phyloP scores from a whole-genome alignment of 345 rosid genomes.

The Atalantia buxifolia region DNA sequence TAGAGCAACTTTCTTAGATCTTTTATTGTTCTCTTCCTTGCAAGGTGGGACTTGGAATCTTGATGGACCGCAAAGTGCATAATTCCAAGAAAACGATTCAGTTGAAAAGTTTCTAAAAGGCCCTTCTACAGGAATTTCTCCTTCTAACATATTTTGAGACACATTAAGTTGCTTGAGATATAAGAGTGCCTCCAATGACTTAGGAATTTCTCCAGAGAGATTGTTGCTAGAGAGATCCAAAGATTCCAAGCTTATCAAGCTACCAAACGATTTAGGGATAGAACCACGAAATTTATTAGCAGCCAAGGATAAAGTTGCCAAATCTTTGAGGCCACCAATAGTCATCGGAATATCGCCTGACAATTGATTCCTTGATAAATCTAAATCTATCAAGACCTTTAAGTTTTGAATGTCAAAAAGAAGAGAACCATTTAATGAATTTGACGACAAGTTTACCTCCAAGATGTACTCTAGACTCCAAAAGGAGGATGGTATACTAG shows the following conservation, averaged over 20 bases:
- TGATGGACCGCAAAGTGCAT: neutral
- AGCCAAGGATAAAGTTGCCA: too few species aligned
- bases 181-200: neutral
- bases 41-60: neutral
- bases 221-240: neutral
- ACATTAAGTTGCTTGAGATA: neutral
- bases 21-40: neutral
- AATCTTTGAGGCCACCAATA: too few species aligned
- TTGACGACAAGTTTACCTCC: neutral
- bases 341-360: too few species aligned
- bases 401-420: too few species aligned
- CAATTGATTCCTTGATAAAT: too few species aligned
- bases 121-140: neutral
- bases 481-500: neutral
- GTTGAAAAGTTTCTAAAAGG: neutral
- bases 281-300: too few species aligned
- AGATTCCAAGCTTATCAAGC: neutral
- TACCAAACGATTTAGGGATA: neutral
- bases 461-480: neutral
- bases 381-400: too few species aligned
- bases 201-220: neutral
- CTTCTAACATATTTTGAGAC: neutral
- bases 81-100: neutral
- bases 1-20: neutral
- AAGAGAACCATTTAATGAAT: too few species aligned